Evolutionary conservation across 768 basidiomycete genomes (phyloP).

Genomic region (Termitomyces eurrhizus): DNA sequence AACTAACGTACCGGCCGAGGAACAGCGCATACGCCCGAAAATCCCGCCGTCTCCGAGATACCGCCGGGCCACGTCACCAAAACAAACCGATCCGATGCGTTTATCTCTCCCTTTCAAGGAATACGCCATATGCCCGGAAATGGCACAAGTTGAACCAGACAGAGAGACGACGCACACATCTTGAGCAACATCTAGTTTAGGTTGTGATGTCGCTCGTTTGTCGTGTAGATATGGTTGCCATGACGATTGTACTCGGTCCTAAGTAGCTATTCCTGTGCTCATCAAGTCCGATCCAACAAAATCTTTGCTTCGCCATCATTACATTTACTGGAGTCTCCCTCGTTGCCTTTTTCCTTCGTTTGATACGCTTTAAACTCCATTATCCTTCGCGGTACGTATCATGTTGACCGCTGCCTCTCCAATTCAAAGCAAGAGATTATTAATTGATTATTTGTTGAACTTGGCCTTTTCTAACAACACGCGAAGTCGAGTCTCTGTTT

Average conservation of each 20-base stretch:
- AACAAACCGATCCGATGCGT: slow-evolving; percentile 15
- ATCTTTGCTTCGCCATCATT: background rate
- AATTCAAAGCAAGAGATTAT: background rate
- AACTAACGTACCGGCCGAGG: slow-evolving; percentile 10
- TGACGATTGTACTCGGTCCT: slow-evolving; percentile 12
- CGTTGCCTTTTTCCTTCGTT: background rate
- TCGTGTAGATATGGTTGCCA: slow-evolving; percentile 17
- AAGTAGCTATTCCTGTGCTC: background rate
- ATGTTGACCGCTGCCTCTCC: slow-evolving; percentile 5
- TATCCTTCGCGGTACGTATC: background rate
- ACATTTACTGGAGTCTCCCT: background rate
- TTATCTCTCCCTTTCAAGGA: slow-evolving; percentile 22
- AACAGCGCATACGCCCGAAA: slow-evolving; percentile 16
- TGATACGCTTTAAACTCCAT: background rate
- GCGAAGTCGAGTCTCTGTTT: background rate
- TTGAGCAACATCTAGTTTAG: slow-evolving; percentile 11
- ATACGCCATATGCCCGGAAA: slow-evolving; percentile 22
- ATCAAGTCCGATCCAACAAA: background rate
- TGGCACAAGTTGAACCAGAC: slow-evolving; percentile 23
- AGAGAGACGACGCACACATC: slow-evolving; percentile 19
- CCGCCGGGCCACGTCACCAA: slow-evolving; percentile 14
- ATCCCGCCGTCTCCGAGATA: slow-evolving; percentile 20
- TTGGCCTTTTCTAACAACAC: background rate
- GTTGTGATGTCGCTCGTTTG: background rate
- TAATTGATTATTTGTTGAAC: slow-evolving; percentile 1